Base-by-base conservation (phyloP, 2,329 filamentous ascomycete genomes). In the Blastomyces percursus region DNA sequence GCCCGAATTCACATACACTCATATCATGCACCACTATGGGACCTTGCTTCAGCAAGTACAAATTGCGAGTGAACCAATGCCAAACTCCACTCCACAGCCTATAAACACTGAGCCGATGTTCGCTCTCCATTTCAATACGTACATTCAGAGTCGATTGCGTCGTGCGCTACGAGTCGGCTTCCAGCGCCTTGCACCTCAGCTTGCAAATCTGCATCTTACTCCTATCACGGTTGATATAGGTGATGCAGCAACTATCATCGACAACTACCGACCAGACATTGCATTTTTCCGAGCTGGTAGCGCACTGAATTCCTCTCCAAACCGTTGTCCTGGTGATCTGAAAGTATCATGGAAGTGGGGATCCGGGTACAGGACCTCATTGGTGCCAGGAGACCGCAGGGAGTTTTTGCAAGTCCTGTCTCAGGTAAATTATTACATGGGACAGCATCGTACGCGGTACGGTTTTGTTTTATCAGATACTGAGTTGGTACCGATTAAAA, bases 291-390 rank as follows among this genome's bases (percentile, higher is more conserved):
- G 30, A 55, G 62, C 46, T 6, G 59, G 46, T 14, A 62, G 57
- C 32, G 35, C 51, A 21, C 55, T 60, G 1, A 57, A 46, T 30
- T 62, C 50, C 27, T 62, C 61, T 3, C 61, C 61, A 54, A 64
- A 61, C 30, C 61, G 63, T 32, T 61, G 58, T 27, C 63, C 61
- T 7, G 63, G 64, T 6, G 59, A 57, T 14, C 32, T 63, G 2
- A 66, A 66, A 24, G 61, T 54, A 27, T 63, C 58, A 44, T 64
- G 64, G 64, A 63, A 63, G 42, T 66, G 63, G 64, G n/a, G 21
- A n/a, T 61, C 57, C 48, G 30, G 54, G 21, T 24, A 50, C n/a
- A 48, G 32, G 35, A n/a, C 8, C 35, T 35, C 40, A 32, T n/a
- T 27, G 27, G 12, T 42, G 32, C 24, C 11, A 27, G 3, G n/a